Base-by-base conservation (phyloP, 139 green algal genomes). In the Microglena sp. region DNA sequence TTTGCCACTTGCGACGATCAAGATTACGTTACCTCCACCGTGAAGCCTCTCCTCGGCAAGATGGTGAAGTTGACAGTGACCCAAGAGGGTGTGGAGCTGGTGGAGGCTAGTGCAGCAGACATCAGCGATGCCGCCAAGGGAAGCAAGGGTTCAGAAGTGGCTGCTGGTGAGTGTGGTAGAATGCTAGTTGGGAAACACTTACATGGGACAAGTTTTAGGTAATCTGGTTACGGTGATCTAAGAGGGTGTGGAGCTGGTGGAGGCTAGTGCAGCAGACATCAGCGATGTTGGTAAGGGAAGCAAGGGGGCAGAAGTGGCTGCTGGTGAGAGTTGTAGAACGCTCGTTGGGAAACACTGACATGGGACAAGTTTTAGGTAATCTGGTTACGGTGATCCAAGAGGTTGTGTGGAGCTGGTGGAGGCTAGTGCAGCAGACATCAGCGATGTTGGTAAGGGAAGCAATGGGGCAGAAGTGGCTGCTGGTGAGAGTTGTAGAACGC, bases 1-100 rank as follows among this genome's bases (percentile, higher is more conserved):
- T 93, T 96, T 76, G 83, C 80, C 8, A 89, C 80, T 0, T 87
- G 82, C 32, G 86, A 93, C 22, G 87, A 96, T 33, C 69, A 71
- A 0, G 75, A 80, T 5, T 71, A 70, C 0, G 32, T 92, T 24
- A 40, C 64, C 2, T 35, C 46, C 3, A 54, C 64, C 15, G 68
- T 91, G 2, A 21, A 62, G 28, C 79, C 79, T 5, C 72, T 89
- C 3, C 15, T 87, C 7, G 81, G 84, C 32, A 76, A 79, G 60
- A 56, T 50, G 1, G 79, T 89, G 18, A 46, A 29, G 24, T 70
- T 92, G 30, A 36, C 5, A 0, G 73, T 79, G 1, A 58, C 69
- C 5, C 26, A 64, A 3, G 73, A 73, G 1, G 46, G 30, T 2
- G 79, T 83, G 15, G 72, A 28, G 8, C 57, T 86, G 0, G 61